These are phyloP conservation scores for Backusella mclennaniae DNA, from an alignment of 192 early-diverging fungal species.

Conservation along the genomic window DNA sequence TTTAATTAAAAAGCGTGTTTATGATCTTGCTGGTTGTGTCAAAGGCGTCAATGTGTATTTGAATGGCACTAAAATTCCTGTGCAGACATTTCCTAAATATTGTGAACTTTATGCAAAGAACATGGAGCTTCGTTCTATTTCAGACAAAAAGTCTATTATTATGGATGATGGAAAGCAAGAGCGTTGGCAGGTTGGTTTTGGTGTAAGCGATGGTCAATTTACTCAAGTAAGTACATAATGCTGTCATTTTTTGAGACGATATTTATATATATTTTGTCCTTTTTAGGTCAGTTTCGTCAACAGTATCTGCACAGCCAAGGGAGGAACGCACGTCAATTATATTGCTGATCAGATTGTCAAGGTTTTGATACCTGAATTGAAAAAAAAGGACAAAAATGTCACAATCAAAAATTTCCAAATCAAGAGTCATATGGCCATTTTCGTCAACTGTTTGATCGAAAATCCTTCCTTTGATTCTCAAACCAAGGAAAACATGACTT, in stretches of 20 bases:
- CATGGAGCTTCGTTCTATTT: constrained; percentile 24
- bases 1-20: constrained; percentile 88
- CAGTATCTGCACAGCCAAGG: constrained; percentile 92
- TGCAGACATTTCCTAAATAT: constrained; percentile 92
- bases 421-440: constrained; percentile 90
- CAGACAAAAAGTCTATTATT: constrained; percentile 50
- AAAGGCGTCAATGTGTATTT: constrained; percentile 83
- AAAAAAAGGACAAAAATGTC: constrained; percentile 72
- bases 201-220: constrained; percentile 93
- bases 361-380: constrained; percentile 62
- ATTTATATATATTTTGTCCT: background rate
- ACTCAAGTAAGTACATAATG: constrained; percentile 63
- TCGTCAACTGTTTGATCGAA: constrained; percentile 91
- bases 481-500: constrained; percentile 95
- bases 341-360: constrained; percentile 79
- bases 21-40: constrained; percentile 89
- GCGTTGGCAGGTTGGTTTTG: constrained; percentile 94
- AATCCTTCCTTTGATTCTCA: constrained; percentile 97
- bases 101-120: constrained; percentile 68
- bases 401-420: constrained; percentile 79
- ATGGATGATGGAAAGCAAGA: constrained; percentile 72
- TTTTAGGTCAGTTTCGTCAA: constrained; percentile 88
- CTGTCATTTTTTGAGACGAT: no score
- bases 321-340: constrained; percentile 88
- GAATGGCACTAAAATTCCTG: constrained; percentile 78